These are phyloP conservation scores for Ustilago loliicola DNA, from an alignment of 1,284 basidiomycete species.

Conservation along the genomic window DNA sequence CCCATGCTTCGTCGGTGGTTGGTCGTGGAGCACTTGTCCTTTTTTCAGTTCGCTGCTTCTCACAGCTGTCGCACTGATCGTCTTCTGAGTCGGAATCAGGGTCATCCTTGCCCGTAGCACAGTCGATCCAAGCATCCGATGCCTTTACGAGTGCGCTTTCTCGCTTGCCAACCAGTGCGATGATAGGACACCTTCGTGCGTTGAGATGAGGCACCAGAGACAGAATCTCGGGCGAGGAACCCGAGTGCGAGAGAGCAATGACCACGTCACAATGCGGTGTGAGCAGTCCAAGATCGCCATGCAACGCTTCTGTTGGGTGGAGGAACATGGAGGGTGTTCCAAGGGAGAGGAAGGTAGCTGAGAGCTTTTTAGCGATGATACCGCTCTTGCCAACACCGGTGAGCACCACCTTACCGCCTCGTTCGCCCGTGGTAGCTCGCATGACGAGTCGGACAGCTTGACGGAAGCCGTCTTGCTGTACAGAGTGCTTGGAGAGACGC, in stretches of 20 bases:
- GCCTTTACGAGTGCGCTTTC: conserved; percentile 67
- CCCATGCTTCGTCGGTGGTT: conserved; percentile 54
- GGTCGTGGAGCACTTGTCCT: conserved; percentile 16
- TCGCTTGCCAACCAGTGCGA: conserved; percentile 69
- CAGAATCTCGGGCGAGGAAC: conserved; percentile 70
- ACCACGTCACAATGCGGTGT: conserved; percentile 69
- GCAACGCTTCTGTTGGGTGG: conserved; percentile 71
- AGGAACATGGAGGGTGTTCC: conserved; percentile 71
- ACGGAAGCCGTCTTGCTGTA: conserved; percentile 47
- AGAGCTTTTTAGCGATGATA: conserved; percentile 66
- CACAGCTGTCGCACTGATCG: conserved; percentile 23
- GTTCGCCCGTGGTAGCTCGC: conserved; percentile 44
- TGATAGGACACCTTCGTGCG: conserved; percentile 64
- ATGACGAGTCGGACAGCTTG: conserved; percentile 55
- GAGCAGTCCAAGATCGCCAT: conserved; percentile 71
- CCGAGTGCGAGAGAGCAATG: conserved; percentile 71
- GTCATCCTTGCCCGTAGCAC: conserved; percentile 64
- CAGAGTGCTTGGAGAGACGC: conserved; percentile 39
- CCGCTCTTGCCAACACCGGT: conserved; percentile 72
- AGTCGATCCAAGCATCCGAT: conserved; percentile 69
- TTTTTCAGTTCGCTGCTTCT: conserved; percentile 9
- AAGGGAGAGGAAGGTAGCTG: conserved; percentile 62
- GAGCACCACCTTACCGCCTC: conserved; percentile 70
- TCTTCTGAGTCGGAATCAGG: conserved; percentile 55
- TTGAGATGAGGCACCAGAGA: conserved; percentile 68